These are phyloP conservation scores for Schizophyllum amplum DNA, from an alignment of 1,284 basidiomycete genomes.

Conservation along the genomic window DNA sequence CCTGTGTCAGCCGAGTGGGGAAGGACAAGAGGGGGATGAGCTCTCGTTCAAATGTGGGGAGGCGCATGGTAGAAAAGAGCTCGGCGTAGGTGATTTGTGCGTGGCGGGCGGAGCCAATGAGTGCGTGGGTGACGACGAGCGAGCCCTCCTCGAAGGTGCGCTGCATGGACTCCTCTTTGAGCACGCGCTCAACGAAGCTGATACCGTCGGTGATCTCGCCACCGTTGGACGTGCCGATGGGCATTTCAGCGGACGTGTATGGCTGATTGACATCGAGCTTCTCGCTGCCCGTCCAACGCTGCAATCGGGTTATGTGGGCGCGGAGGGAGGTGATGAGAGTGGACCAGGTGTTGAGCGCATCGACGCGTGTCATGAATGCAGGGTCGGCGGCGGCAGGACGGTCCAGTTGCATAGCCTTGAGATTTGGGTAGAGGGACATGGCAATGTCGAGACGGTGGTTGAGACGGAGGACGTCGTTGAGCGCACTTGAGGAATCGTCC, in stretches of 20 bases:
- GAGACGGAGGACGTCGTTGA: slow-evolving; percentile 66
- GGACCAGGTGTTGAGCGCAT: slow-evolving; percentile 86
- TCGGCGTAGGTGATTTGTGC: slow-evolving; percentile 78
- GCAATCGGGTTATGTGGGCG: slow-evolving; percentile 71
- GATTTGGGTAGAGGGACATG: slow-evolving; percentile 81
- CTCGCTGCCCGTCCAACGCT: slow-evolving; percentile 88
- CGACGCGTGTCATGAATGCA: slow-evolving; percentile 70
- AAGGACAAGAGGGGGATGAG: slow-evolving; percentile 93
- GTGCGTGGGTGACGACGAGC: slow-evolving; percentile 78
- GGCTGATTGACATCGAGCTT: slow-evolving; percentile 82
- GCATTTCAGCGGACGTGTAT: slow-evolving; percentile 53
- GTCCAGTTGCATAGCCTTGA: slow-evolving; percentile 74
- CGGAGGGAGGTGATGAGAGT: slow-evolving; percentile 75
- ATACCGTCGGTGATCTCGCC: slow-evolving; percentile 47
- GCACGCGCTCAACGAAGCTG: slow-evolving; percentile 88
- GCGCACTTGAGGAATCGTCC: slow-evolving; percentile 41
- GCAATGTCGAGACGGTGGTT: slow-evolving; percentile 79
- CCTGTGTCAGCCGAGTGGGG: slow-evolving; percentile 91
- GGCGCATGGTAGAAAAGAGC: slow-evolving; percentile 75
- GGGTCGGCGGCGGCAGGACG: slow-evolving; percentile 63
- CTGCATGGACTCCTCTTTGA: slow-evolving; percentile 95
- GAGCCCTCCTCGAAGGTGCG: slow-evolving; percentile 93
- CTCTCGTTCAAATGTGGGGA: slow-evolving; percentile 90
- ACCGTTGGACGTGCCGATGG: slow-evolving; percentile 29
- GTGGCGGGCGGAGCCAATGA: slow-evolving; percentile 82